Percentiles rank a stretch among this genome's conserved stretches.
Evolutionary conservation across 2,329 filamentous ascomycete species (phyloP).

Genomic region (Penicillium brevicompactum): DNA sequence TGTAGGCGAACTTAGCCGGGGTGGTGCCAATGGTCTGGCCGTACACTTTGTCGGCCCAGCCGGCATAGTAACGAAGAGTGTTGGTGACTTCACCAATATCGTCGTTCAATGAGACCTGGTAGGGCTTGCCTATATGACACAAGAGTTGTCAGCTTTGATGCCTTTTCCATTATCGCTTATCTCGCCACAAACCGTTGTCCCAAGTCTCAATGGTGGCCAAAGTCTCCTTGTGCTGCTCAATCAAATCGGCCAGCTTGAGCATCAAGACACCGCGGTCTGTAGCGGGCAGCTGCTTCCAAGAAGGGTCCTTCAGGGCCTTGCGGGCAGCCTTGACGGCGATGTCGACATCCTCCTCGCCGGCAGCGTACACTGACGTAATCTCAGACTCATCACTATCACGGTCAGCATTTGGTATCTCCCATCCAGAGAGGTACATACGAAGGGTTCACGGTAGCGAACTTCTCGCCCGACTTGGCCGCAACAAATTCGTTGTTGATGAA

Average conservation of each 20-base stretch:
- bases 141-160: slow-evolving; percentile 6
- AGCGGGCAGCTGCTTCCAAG: slow-evolving; percentile 35
- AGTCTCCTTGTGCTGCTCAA: slow-evolving; percentile 65
- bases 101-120: slow-evolving; percentile 55
- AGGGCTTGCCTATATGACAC: slow-evolving; percentile 42
- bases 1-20: slow-evolving; percentile 78
- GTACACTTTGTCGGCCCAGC: slow-evolving; percentile 89
- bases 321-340: slow-evolving; percentile 36
- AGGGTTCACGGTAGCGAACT: slow-evolving; percentile 69
- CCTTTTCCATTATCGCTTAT: not conserved
- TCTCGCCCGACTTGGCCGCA: slow-evolving; percentile 64
- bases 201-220: slow-evolving; percentile 72
- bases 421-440: slow-evolving; percentile 40
- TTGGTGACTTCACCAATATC: slow-evolving; percentile 70
- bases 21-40: slow-evolving; percentile 70
- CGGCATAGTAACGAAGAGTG: slow-evolving; percentile 82
- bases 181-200: slow-evolving; percentile 69
- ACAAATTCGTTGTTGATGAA: slow-evolving; percentile 86
- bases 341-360: slow-evolving; percentile 37
- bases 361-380: slow-evolving; percentile 71
- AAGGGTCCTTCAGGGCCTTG: slow-evolving; percentile 38
- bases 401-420: slow-evolving; percentile 15
- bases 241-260: slow-evolving; percentile 68
- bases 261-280: slow-evolving; percentile 69
- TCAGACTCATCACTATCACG: slow-evolving; percentile 61